Evolutionary conservation across 192 early-diverging fungal species (phyloP).

Genomic region (Coemansia sp.): DNA sequence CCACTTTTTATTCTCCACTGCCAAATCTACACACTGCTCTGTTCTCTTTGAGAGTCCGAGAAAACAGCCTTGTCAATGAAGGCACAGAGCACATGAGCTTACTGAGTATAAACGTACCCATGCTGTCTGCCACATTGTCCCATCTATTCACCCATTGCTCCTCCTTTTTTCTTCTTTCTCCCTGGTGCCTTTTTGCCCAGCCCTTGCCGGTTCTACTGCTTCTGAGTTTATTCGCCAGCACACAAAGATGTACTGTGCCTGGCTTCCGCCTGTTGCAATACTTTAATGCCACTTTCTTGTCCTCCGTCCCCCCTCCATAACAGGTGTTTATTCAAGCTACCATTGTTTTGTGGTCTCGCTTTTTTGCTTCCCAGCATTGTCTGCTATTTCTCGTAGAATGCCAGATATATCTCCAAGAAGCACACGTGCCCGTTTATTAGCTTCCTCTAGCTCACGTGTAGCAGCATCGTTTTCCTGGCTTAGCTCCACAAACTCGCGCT

Average conservation of each 20-base stretch:
- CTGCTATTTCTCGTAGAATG: conserved; percentile 32
- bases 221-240: neutral
- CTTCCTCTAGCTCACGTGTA: conserved; percentile 33
- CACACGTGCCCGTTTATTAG: conserved; percentile 30
- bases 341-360: neutral
- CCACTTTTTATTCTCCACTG: neutral
- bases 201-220: neutral
- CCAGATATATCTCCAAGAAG: conserved; percentile 27
- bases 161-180: neutral
- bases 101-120: neutral
- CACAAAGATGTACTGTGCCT: neutral
- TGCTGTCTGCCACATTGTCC: neutral
- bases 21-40: neutral
- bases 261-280: no score
- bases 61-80: neutral
- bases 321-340: no score
- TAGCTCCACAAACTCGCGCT: conserved; percentile 40
- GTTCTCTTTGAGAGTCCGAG: neutral
- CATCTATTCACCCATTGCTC: neutral
- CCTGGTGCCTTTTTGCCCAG: neutral
- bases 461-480: conserved; percentile 34
- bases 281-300: no score
- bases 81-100: neutral
- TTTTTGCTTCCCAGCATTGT: conserved; percentile 26
- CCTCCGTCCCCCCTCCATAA: no score